Base-by-base conservation (phyloP, 768 basidiomycete species). In the Peribolospora kevripleyi region DNA sequence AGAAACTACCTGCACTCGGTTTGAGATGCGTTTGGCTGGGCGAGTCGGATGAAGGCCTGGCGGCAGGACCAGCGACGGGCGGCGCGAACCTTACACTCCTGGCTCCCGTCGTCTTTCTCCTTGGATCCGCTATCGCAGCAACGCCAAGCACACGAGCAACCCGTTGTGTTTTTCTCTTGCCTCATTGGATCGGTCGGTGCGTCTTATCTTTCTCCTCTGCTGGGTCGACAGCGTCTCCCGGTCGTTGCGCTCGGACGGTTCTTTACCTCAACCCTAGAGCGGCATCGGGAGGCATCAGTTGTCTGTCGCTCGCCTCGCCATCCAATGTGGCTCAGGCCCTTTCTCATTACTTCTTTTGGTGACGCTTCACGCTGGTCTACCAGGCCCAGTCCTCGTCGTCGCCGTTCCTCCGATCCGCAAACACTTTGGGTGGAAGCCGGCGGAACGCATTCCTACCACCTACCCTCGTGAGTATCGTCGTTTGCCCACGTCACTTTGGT, bases 331-430 rank as follows among this genome's bases (percentile, higher is more conserved):
- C 25, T 25, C 25, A 25, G 25, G 25, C 25, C 25, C 25, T 25
- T 25, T 1, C 25, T 25, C 25, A 25, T 1, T 25, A 25, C 25
- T 25, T 25, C 25, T 25, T 25, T 25, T 25, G 25, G 25, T 25
- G 25, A 25, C 25, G 25, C 25, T 25, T 25, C 25, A 25, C 25
- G 1, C 25, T 25, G 25, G 25, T 5, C 39, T 2, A 2, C 9
- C 53, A 64, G 63, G 62, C 13, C 63, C 62, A 6, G 52, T 58
- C 10, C 52, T 58, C 3, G 63, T 64, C 46, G 43, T 64, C 5
- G 53, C 57, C 25, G 60, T 64, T 6, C 63, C 63, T 0, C 54
- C 57, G 13, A 56, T 62, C 11, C 56, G 63, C 53, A 62, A 59
- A 57, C 60, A 50, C 54, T 61, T 62, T 36, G 63, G 63, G 7